Conservation (phyloP, 225 moss, liverwort and hornwort species). For the Asterella californica region DNA sequence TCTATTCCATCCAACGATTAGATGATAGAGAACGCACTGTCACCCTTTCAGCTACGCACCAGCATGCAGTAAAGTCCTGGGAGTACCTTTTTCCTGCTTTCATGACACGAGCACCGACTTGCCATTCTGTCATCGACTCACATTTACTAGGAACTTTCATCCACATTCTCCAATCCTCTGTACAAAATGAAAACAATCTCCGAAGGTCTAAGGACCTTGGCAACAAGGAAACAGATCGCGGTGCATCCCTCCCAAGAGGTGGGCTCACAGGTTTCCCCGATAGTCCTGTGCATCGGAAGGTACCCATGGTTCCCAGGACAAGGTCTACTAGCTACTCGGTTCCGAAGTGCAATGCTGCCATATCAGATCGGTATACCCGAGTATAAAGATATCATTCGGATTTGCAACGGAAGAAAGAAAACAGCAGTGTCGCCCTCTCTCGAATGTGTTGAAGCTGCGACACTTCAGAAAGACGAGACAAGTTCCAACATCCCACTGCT, state of each 20-base stretch:
- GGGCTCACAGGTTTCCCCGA: not conserved
- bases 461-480: not conserved
- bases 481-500: not conserved
- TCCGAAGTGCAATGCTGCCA: not conserved
- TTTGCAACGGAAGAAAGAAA: not conserved
- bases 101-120: no score
- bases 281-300: not conserved
- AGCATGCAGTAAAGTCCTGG: no score
- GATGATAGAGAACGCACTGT: no score
- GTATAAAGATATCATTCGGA: not conserved
- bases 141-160: not conserved
- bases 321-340: not conserved
- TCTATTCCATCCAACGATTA: no score
- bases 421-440: not conserved
- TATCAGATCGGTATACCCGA: not conserved
- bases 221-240: not conserved
- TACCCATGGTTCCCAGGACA: not conserved
- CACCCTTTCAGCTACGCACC: no score
- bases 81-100: no score
- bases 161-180: constrained; percentile 6
- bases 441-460: no score
- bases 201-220: not conserved
- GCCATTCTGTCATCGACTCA: not conserved
- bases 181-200: constrained; percentile 4
- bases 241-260: no score